These are phyloP conservation scores for Coprinopsis sp. DNA, from an alignment of 768 basidiomycete species.

Conservation along the genomic window DNA sequence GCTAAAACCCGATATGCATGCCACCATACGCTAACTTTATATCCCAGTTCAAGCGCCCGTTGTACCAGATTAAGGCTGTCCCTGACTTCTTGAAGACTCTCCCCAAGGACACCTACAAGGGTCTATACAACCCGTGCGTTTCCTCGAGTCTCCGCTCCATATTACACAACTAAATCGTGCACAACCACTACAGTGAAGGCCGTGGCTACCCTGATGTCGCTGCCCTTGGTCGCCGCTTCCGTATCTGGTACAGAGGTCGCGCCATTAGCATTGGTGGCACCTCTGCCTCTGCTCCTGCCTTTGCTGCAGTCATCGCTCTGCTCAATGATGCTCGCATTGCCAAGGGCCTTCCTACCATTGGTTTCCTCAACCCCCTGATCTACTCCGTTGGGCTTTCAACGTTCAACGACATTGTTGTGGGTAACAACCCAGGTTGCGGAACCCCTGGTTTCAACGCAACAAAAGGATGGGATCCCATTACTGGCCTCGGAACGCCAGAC, in stretches of 20 bases:
- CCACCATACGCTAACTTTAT: not conserved
- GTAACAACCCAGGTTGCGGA: conserved; percentile 56
- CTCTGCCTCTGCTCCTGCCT: conserved; percentile 59
- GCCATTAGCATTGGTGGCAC: conserved; percentile 51
- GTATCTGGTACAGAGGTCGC: conserved; percentile 39
- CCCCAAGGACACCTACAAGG: conserved; percentile 45
- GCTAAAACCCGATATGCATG: conserved; percentile 18
- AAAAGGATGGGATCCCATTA: conserved; percentile 56
- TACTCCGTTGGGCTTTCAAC: conserved; percentile 37
- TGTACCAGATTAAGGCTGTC: conserved; percentile 48
- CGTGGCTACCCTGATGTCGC: conserved; percentile 67
- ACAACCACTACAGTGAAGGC: conserved; percentile 34
- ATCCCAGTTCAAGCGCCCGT: conserved; percentile 48
- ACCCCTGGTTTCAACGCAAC: conserved; percentile 62
- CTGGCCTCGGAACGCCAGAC: conserved; percentile 52
- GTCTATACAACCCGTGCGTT: conserved; percentile 56
- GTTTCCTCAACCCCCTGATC: conserved; percentile 63
- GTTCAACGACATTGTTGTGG: conserved; percentile 56
- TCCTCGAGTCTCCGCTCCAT: not conserved
- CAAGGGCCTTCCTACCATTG: conserved; percentile 40
- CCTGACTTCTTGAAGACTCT: conserved; percentile 39
- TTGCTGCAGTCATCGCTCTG: conserved; percentile 59
- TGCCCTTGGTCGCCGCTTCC: conserved; percentile 50
- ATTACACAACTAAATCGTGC: not conserved
- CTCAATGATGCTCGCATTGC: conserved; percentile 58